A percentile compares a stretch with the other conserved stretches of the same genome.
Evolutionary conservation across 1,284 basidiomycete genomes (phyloP).

Genomic region (Albatrellus sp.): DNA sequence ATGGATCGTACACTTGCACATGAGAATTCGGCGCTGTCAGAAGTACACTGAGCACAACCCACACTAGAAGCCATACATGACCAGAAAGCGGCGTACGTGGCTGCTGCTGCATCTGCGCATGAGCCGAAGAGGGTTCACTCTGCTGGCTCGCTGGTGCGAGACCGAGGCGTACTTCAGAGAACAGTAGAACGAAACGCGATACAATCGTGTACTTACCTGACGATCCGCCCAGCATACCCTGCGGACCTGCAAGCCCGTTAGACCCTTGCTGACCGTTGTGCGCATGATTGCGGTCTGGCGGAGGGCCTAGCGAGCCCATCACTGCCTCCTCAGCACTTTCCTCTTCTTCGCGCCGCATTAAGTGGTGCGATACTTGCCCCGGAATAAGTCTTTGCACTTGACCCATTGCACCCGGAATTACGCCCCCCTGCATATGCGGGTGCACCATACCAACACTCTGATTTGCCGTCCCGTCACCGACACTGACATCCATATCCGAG

Average conservation of each 20-base stretch:
- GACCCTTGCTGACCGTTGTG: conserved; percentile 8
- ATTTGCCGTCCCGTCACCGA: background rate
- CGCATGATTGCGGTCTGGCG: conserved; percentile 5
- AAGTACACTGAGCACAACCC: background rate
- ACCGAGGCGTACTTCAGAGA: too few species aligned
- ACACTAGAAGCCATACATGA: too few species aligned
- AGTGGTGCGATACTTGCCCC: conserved; percentile 4
- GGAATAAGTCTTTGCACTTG: conserved; percentile 8
- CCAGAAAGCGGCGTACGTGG: background rate
- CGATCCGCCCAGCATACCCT: too few species aligned
- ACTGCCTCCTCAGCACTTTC: conserved; percentile 14
- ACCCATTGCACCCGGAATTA: background rate
- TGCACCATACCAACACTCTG: conserved; percentile 2
- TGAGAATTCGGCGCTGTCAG: background rate
- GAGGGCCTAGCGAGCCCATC: conserved; percentile 16
- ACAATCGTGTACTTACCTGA: too few species aligned
- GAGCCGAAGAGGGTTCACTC: background rate
- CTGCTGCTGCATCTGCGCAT: conserved; percentile 4
- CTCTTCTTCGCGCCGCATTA: conserved; percentile 9
- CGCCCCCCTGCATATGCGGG: conserved; percentile 4
- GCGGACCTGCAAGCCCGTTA: background rate
- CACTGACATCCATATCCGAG: background rate
- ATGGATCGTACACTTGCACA: conserved; percentile 9
- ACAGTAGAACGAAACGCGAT: too few species aligned
- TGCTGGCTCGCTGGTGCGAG: background rate